Evolutionary conservation across 1,139 yeast genomes (phyloP).

Genomic region (Suhomyces bokatorum): DNA sequence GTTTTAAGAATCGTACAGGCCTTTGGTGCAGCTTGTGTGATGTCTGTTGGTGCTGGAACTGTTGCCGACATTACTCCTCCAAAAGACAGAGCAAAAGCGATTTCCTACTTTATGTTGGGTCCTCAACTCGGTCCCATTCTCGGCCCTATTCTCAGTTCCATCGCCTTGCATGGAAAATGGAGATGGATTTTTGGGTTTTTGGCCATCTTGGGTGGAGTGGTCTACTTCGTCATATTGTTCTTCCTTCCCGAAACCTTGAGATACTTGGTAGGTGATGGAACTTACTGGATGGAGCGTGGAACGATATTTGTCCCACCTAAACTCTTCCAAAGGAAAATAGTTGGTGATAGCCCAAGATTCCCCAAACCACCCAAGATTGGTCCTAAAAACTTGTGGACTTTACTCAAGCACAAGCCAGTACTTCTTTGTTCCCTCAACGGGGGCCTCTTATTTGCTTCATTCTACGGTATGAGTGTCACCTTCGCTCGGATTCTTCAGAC

Average conservation of each 20-base stretch:
- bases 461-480: slow-evolving; percentile 56
- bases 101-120: slow-evolving; percentile 58
- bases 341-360: slow-evolving; percentile 25
- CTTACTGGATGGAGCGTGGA: slow-evolving; percentile 18
- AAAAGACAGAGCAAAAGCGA: slow-evolving; percentile 48
- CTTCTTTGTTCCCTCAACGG: slow-evolving; percentile 49
- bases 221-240: slow-evolving; percentile 39
- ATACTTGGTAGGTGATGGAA: slow-evolving; percentile 57
- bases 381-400: slow-evolving; percentile 33
- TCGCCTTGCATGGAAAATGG: slow-evolving; percentile 43
- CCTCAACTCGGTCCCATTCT: slow-evolving; percentile 60
- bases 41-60: slow-evolving; percentile 59
- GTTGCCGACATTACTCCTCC: slow-evolving; percentile 54
- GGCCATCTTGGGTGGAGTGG: slow-evolving; percentile 44
- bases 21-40: slow-evolving; percentile 54
- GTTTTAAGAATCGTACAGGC: slow-evolving; percentile 52
- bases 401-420: slow-evolving; percentile 47
- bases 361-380: slow-evolving; percentile 54
- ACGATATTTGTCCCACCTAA: slow-evolving; percentile 30
- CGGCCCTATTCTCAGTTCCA: slow-evolving; percentile 52
- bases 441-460: slow-evolving; percentile 55
- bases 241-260: slow-evolving; percentile 57
- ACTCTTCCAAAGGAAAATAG: slow-evolving; percentile 29
- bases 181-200: slow-evolving; percentile 60
- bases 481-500: slow-evolving; percentile 43